Evolutionary conservation across 73 alveolate genomes (phyloP), one percentile per base, ranked within the genome.

Genomic region (Breviolum minutum): DNA sequence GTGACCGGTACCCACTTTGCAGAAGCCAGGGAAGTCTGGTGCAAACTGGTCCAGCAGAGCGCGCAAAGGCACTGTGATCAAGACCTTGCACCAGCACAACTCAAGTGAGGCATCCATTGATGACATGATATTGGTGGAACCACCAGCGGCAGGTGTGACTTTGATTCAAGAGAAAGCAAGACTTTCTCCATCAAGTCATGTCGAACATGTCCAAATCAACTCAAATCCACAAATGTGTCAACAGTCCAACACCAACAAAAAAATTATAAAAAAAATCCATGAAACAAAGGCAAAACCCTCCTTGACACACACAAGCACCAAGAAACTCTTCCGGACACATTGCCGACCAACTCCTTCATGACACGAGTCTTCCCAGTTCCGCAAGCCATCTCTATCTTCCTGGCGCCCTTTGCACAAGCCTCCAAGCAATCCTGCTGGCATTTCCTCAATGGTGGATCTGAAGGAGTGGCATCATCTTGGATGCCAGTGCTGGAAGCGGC

Each of bases 301-400:
- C 74, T 13, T 66, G 24, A 66, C 11, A 66, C 17, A 11, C 11
- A 66, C 24, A 66, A 13, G 24, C 11, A 17, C 89, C 40, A 30
- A 86, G 87, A 8, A 74, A 26, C 97, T 32, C 19, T 91, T n/a
- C 97, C 89, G 7, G 86, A 40, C 5, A 48, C 26, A 32, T 71
- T 90, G 40, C 60, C 22, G 32, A 76, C 88, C 80, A 91, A 61
- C 77, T 91, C 97, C 40, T 73, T 61, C 48, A 91, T 91, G 76
- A 91, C 68, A 9, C 97, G 97, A 40, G 97, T 91, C 97, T 91
- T 91, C 16, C 97, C 97, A 0, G 89, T 91, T 20, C 97, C 97
- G n/a, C 97, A 91, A 6, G 97, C 97, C 97, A 91, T 91, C 97
- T 91, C 89, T 19, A 91, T 91, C 40, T 73, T 88, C 89, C 89